Evolutionary conservation across 768 basidiomycete species (phyloP).

Genomic region (Pleurotus pulmonarius): DNA sequence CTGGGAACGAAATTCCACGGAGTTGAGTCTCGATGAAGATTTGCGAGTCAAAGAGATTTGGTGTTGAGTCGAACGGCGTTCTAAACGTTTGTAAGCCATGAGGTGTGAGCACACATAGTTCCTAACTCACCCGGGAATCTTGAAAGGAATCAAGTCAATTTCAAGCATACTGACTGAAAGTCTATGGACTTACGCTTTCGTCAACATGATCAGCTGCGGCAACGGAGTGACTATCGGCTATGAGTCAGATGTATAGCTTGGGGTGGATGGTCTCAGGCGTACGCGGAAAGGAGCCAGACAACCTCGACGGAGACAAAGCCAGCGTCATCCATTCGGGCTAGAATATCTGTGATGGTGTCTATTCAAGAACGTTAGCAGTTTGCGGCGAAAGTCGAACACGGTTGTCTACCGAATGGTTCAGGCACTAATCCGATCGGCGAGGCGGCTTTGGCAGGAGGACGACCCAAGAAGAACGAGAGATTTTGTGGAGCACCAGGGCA

Average conservation of each 20-base stretch:
- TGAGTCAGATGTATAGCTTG: too few species aligned
- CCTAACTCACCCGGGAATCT: background rate
- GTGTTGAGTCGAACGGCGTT: conserved; percentile 45
- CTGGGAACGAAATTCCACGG: conserved; percentile 38
- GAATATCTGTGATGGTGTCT: background rate
- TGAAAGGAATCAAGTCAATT: background rate
- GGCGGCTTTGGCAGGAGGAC: conserved; percentile 27
- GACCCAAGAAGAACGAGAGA: conserved; percentile 37
- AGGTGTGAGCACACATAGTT: too few species aligned
- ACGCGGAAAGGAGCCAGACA: conserved; percentile 33
- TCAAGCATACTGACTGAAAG: too few species aligned
- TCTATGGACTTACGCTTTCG: conserved; percentile 10
- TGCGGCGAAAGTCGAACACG: background rate
- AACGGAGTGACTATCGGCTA: too few species aligned
- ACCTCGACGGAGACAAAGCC: conserved; percentile 30
- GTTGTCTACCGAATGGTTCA: conserved; percentile 17
- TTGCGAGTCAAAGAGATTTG: conserved; percentile 38
- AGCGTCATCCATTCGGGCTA: conserved; percentile 25
- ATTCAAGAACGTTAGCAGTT: background rate
- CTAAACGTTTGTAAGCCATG: conserved; percentile 13
- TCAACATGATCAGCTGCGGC: conserved; percentile 19
- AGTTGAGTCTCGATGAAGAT: conserved; percentile 43
- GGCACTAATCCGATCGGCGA: conserved; percentile 26
- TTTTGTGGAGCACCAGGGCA: conserved; percentile 41
- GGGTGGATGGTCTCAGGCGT: too few species aligned